phyloP scores from a whole-genome alignment of 768 basidiomycete genomes.

The Lentinula sp. region DNA sequence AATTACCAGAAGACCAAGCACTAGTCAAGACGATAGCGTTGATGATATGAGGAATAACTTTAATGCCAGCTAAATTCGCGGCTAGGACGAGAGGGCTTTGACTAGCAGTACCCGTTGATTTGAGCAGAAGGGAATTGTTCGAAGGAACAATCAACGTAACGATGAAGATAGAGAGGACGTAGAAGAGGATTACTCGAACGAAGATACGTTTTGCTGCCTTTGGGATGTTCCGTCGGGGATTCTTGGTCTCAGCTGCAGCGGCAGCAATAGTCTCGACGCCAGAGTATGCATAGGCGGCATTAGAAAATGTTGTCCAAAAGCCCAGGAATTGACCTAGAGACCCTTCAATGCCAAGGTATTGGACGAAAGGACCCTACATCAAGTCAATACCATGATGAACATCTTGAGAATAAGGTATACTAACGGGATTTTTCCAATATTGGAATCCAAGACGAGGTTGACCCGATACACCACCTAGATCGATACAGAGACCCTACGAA shows the following conservation, averaged over 20 bases:
- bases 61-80: constrained; percentile 53
- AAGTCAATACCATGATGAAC: neutral
- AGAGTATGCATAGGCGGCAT: constrained; percentile 58
- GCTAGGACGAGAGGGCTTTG: constrained; percentile 74
- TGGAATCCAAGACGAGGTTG: constrained; percentile 38
- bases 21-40: constrained; percentile 69
- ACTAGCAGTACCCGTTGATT: constrained; percentile 30
- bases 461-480: constrained; percentile 43
- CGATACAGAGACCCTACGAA: constrained; percentile 36
- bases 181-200: constrained; percentile 29
- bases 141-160: constrained; percentile 66
- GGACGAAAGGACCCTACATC: constrained; percentile 4
- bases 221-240: constrained; percentile 62
- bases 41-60: constrained; percentile 62
- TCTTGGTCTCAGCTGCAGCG: constrained; percentile 50
- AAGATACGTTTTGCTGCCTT: constrained; percentile 57
- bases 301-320: constrained; percentile 25
- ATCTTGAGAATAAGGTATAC: neutral
- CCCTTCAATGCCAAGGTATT: constrained; percentile 5
- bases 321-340: constrained; percentile 43
- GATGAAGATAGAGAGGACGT: constrained; percentile 52
- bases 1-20: constrained; percentile 70
- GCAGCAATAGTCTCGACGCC: constrained; percentile 46
- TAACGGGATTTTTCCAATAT: constrained; percentile 31
- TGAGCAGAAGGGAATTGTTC: constrained; percentile 33